These are phyloP conservation scores for Cladorrhinum sp. DNA, from an alignment of 2,329 filamentous ascomycete genomes.

Conservation along the genomic window DNA sequence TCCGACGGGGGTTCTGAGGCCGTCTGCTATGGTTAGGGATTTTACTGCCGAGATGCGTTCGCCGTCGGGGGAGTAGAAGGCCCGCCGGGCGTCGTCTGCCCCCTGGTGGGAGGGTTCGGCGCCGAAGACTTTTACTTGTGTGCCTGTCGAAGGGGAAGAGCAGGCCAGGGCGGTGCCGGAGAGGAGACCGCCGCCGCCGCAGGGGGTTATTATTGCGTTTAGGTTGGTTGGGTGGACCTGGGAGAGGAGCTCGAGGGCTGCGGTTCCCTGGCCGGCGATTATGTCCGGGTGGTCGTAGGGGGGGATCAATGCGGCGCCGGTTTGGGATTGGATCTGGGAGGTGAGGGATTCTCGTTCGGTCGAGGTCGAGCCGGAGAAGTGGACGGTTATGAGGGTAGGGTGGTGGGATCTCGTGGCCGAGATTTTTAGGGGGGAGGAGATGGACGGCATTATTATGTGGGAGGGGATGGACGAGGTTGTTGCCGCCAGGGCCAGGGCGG, in stretches of 20 bases:
- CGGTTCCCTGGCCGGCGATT: slow-evolving; percentile 88
- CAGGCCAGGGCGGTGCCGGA: slow-evolving; percentile 77
- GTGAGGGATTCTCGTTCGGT: slow-evolving; percentile 78
- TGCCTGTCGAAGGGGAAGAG: slow-evolving; percentile 40
- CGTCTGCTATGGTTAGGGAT: slow-evolving; percentile 82
- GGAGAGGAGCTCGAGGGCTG: slow-evolving; percentile 74
- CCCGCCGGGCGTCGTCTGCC: slow-evolving; percentile 76
- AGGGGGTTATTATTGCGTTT: slow-evolving; percentile 75
- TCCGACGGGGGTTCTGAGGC: slow-evolving; percentile 79
- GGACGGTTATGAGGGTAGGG: slow-evolving; percentile 53
- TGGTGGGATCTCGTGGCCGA: slow-evolving; percentile 76
- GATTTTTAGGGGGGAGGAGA: slow-evolving; percentile 82
- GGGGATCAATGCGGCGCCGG: slow-evolving; percentile 75
- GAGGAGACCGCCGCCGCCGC: slow-evolving; percentile 86
- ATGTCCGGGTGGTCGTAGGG: slow-evolving; percentile 93
- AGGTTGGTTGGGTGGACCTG: slow-evolving; percentile 49
- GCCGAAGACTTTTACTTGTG: slow-evolving; percentile 74
- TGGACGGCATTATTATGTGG: slow-evolving; percentile 89
- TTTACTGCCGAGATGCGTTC: slow-evolving; percentile 64
- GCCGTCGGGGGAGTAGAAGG: slow-evolving; percentile 46
- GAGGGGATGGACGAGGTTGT: slow-evolving; percentile 69
- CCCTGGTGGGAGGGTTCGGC: slow-evolving; percentile 81
- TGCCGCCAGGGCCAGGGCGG: slow-evolving; percentile 85
- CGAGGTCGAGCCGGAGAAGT: slow-evolving; percentile 79
- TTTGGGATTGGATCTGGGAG: slow-evolving; percentile 63